Percentiles rank a stretch among this genome's conserved stretches.
Evolutionary conservation across 257 asterid species (phyloP).

Genomic region (Solanum phureja): DNA sequence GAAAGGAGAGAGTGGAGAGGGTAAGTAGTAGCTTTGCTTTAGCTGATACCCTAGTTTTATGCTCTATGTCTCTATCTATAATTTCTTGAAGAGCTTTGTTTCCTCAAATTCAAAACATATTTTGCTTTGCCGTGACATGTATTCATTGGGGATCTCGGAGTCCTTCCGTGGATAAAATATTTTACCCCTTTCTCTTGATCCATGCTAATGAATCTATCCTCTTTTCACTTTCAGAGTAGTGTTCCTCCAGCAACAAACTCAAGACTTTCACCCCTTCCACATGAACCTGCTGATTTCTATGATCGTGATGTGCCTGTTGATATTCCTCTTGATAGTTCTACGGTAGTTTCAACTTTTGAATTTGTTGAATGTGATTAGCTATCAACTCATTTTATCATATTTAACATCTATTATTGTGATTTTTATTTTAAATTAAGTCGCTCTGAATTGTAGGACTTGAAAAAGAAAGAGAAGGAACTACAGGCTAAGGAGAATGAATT

Average conservation of each 20-base stretch:
- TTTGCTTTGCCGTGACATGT: not conserved
- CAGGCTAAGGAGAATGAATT: slow-evolving; percentile 93
- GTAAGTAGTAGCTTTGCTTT: not conserved
- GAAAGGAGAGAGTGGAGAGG: not conserved
- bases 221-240: slow-evolving; percentile 29
- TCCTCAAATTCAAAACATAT: not conserved
- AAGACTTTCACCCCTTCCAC: slow-evolving; percentile 90
- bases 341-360: slow-evolving; percentile 31
- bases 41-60: not conserved
- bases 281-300: slow-evolving; percentile 93
- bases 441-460: slow-evolving; percentile 53
- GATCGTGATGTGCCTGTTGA: slow-evolving; percentile 73
- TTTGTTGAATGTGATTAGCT: not conserved
- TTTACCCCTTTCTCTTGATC: not conserved
- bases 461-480: slow-evolving; percentile 81
- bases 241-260: slow-evolving; percentile 86
- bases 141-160: not conserved
- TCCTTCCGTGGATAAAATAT: not conserved
- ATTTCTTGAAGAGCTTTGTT: not conserved
- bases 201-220: not conserved
- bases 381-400: not conserved
- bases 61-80: not conserved
- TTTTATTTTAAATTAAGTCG: slow-evolving; percentile 4
- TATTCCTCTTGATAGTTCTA: slow-evolving; percentile 70
- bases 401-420: not conserved